Conservation (phyloP, 176 grass and related monocot species). For the Canna indica region DNA sequence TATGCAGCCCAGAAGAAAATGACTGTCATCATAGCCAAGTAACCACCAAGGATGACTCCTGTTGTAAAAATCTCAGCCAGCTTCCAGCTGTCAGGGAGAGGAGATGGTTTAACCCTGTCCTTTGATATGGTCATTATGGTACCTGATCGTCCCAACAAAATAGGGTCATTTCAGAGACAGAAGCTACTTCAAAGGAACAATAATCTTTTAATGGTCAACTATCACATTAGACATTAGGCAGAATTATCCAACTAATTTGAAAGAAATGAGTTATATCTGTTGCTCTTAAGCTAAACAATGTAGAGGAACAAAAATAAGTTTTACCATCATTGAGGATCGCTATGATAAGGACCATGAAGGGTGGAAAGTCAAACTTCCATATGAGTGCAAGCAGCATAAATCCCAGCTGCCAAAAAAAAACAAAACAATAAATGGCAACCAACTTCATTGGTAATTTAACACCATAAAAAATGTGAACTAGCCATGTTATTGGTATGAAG, state of each 20-base stretch:
- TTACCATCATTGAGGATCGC: slow-evolving; percentile 73
- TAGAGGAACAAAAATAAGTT: background rate
- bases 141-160: slow-evolving; percentile 28
- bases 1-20: slow-evolving; percentile 73
- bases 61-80: slow-evolving; percentile 66
- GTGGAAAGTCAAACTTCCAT: slow-evolving; percentile 70
- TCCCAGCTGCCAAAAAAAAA: slow-evolving; percentile 40
- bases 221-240: too few species aligned
- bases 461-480: background rate
- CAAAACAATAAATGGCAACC: background rate
- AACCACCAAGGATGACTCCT: slow-evolving; percentile 60
- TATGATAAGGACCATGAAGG: slow-evolving; percentile 80
- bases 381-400: slow-evolving; percentile 76
- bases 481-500: background rate
- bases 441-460: background rate
- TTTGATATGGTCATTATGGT: slow-evolving; percentile 88
- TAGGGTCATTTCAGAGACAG: background rate
- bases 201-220: too few species aligned
- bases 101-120: slow-evolving; percentile 69
- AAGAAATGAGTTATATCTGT: background rate
- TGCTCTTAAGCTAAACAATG: background rate
- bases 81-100: slow-evolving; percentile 66
- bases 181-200: too few species aligned
- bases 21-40: slow-evolving; percentile 65
- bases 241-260: background rate